These are phyloP conservation scores for Cryphonectria nitschkei DNA, from an alignment of 2,329 filamentous ascomycete species.

Conservation along the genomic window DNA sequence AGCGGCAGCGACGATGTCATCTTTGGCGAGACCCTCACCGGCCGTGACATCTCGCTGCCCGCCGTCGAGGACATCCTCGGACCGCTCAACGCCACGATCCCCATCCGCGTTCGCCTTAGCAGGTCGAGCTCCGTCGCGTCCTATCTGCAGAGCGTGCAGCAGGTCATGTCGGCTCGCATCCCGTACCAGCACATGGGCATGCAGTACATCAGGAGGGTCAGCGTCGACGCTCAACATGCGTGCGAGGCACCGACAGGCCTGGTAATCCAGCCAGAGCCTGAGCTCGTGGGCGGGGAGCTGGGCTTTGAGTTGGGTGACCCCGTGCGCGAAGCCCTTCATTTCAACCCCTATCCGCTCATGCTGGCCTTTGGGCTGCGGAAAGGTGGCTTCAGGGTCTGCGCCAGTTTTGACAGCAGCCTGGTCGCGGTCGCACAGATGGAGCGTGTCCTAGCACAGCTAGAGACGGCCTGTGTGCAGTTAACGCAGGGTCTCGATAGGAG, in stretches of 20 bases:
- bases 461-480: slow-evolving; percentile 34
- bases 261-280: slow-evolving; percentile 41
- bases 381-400: slow-evolving; percentile 46
- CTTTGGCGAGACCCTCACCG: slow-evolving; percentile 63
- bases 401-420: slow-evolving; percentile 47
- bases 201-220: slow-evolving; percentile 50
- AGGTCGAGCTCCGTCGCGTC: slow-evolving; percentile 32
- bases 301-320: slow-evolving; percentile 30
- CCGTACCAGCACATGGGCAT: slow-evolving; percentile 53
- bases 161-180: slow-evolving; percentile 41
- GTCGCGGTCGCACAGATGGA: slow-evolving; percentile 42
- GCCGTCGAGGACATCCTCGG: slow-evolving; percentile 60
- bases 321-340: slow-evolving; percentile 38
- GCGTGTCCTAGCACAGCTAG: slow-evolving; percentile 41
- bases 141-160: slow-evolving; percentile 30
- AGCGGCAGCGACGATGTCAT: slow-evolving; percentile 56
- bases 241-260: slow-evolving; percentile 37
- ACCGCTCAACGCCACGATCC: slow-evolving; percentile 49
- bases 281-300: slow-evolving; percentile 25
- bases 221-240: slow-evolving; percentile 42
- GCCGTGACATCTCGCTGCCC: slow-evolving; percentile 53
- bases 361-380: slow-evolving; percentile 48
- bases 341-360: slow-evolving; percentile 55
- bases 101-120: slow-evolving; percentile 46
- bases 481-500: slow-evolving; percentile 34